phyloP scores from a whole-genome alignment of 129 eudicot species.

The Escallonia rubra region DNA sequence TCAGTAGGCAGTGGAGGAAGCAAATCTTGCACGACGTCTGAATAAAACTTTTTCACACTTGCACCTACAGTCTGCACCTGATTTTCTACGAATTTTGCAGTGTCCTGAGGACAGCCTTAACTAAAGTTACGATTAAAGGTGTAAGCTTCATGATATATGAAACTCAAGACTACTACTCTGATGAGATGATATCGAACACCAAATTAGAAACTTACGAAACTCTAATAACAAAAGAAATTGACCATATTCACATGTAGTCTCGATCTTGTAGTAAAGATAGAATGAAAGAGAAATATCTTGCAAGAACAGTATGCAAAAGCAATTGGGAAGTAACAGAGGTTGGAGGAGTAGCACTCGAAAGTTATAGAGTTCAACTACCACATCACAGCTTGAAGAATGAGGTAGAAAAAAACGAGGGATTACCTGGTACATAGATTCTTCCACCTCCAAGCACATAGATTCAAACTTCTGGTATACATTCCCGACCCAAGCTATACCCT shows the following conservation, averaged over 20 bases:
- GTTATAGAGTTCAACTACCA: too few relatives aligned
- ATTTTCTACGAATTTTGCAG: slow-evolving; percentile 39
- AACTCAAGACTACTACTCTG: too few relatives aligned
- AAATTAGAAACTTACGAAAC: neutral
- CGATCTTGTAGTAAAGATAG: neutral
- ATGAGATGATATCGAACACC: neutral
- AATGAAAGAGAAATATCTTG: neutral
- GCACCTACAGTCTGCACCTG: slow-evolving; percentile 39
- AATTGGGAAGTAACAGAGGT: neutral
- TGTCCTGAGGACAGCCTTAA: slow-evolving; percentile 33
- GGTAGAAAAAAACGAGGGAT: neutral
- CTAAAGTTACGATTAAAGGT: neutral
- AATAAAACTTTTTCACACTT: slow-evolving; percentile 39
- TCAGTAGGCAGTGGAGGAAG: slow-evolving; percentile 27
- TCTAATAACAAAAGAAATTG: neutral
- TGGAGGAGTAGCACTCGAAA: neutral
- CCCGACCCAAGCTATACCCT: slow-evolving; percentile 38
- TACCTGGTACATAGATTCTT: slow-evolving; percentile 49
- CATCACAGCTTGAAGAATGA: neutral
- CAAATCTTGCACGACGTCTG: slow-evolving; percentile 43
- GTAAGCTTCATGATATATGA: too few relatives aligned
- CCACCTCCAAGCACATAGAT: slow-evolving; percentile 47
- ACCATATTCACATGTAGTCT: neutral
- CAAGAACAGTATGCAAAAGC: too few relatives aligned
- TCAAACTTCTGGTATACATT: slow-evolving; percentile 48